A percentile compares a stretch with the other conserved stretches of the same genome.
Conservation (phyloP, 768 basidiomycete species). For the Rhodotorula graminis region DNA sequence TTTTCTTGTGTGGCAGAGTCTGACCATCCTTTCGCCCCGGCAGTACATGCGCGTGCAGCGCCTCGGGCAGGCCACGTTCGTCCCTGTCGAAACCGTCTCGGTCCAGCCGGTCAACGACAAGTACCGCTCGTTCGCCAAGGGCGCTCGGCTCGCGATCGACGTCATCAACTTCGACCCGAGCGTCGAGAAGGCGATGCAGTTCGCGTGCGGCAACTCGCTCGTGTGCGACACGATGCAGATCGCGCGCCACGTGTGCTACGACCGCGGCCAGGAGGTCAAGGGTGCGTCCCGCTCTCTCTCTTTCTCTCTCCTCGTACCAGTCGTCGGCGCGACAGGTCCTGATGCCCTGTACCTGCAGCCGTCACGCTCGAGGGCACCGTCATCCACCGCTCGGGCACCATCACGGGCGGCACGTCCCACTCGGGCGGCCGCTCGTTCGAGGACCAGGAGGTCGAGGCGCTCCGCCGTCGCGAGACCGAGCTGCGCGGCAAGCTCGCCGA, state of each 20-base stretch:
- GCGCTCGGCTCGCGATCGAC: slow-evolving; percentile 77
- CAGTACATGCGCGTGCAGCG: slow-evolving; percentile 94
- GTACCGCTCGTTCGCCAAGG: slow-evolving; percentile 83
- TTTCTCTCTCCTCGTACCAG: background rate
- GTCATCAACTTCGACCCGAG: slow-evolving; percentile 74
- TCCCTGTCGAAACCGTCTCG: slow-evolving; percentile 96
- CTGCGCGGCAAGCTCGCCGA: slow-evolving; percentile 73
- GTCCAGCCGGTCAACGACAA: slow-evolving; percentile 91
- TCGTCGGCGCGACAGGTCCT: background rate
- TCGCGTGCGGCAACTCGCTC: slow-evolving; percentile 89
- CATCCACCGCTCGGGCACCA: slow-evolving; percentile 94
- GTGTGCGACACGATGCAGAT: slow-evolving; percentile 95
- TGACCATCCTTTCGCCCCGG: background rate
- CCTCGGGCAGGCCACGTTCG: slow-evolving; percentile 92
- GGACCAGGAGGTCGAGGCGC: slow-evolving; percentile 78
- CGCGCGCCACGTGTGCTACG: slow-evolving; percentile 82
- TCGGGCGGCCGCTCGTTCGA: slow-evolving; percentile 60
- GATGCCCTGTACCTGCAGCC: slow-evolving; percentile 49
- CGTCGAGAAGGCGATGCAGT: slow-evolving; percentile 90
- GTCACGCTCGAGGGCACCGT: slow-evolving; percentile 95
- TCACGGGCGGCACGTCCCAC: slow-evolving; percentile 76
- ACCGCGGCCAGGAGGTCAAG: slow-evolving; percentile 93
- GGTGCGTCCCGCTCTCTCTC: slow-evolving; percentile 54
- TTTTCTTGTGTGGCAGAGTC: background rate
- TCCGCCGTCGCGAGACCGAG: slow-evolving; percentile 63